Evolutionary conservation across 495 filamentous ascomycete species (phyloP).

Genomic region (Penicillium salamii): DNA sequence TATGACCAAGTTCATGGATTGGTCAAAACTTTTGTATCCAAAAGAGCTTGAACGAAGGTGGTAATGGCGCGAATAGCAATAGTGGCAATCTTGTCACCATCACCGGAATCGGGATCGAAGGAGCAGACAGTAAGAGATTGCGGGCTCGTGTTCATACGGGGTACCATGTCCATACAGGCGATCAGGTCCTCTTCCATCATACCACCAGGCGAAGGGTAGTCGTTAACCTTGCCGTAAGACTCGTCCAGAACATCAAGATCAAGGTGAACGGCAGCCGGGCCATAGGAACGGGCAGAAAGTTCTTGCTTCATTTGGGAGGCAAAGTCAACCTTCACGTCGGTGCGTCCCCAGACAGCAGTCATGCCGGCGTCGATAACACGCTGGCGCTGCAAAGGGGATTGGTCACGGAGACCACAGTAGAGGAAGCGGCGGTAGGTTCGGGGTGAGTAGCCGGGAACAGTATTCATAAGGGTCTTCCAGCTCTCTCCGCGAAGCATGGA

Average conservation of each 20-base stretch:
- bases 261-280: slow-evolving; percentile 21
- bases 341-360: slow-evolving; percentile 17
- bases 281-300: slow-evolving; percentile 6
- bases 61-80: slow-evolving; percentile 18
- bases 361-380: slow-evolving; percentile 23
- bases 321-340: slow-evolving; percentile 16
- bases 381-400: slow-evolving; percentile 13
- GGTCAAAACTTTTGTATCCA: too few relatives aligned
- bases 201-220: slow-evolving; percentile 23
- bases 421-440: slow-evolving; percentile 17
- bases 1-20: too few relatives aligned
- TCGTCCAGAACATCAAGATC: slow-evolving; percentile 24
- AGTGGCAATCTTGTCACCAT: slow-evolving; percentile 22
- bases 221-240: slow-evolving; percentile 25
- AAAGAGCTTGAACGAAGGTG: too few relatives aligned
- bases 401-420: slow-evolving; percentile 23
- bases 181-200: slow-evolving; percentile 20
- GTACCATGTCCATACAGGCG: slow-evolving; percentile 19
- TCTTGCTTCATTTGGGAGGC: slow-evolving; percentile 5
- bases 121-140: slow-evolving; percentile 21
- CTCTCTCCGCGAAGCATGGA: slow-evolving; percentile 29
- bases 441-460: slow-evolving; percentile 19
- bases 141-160: slow-evolving; percentile 1
- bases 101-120: slow-evolving; percentile 25
- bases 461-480: slow-evolving; percentile 22